phyloP scores from a whole-genome alignment of 2,329 filamentous ascomycete species.

The Berkeleyomyces basicola region DNA sequence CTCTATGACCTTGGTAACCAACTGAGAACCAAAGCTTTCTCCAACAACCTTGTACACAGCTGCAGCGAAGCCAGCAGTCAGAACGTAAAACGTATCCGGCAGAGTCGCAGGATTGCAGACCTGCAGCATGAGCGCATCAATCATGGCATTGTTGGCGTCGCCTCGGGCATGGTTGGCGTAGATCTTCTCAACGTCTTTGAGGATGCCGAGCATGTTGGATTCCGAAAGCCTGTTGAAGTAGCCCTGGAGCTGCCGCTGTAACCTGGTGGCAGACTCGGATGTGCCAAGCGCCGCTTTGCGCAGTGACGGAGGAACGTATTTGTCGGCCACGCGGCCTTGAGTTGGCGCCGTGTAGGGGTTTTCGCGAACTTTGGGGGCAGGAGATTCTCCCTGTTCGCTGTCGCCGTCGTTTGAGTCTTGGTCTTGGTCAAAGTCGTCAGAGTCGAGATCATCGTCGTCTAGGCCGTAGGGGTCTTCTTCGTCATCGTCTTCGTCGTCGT shows the following conservation, averaged over 20 bases:
- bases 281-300: conserved; percentile 46
- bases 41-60: conserved; percentile 78
- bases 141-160: conserved; percentile 65
- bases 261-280: conserved; percentile 43
- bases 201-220: conserved; percentile 69
- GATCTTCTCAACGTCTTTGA: conserved; percentile 65
- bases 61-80: conserved; percentile 78
- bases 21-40: conserved; percentile 74
- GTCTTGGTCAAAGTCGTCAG: conserved; percentile 16
- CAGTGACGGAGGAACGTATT: conserved; percentile 82
- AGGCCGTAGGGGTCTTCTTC: background rate
- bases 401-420: conserved; percentile 13
- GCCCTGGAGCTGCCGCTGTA: conserved; percentile 72
- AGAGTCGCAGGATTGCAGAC: conserved; percentile 63
- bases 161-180: conserved; percentile 78
- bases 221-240: conserved; percentile 87
- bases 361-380: conserved; percentile 36
- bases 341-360: conserved; percentile 77
- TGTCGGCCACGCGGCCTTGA: conserved; percentile 32
- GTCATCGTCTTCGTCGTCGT: background rate
- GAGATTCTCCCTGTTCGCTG: conserved; percentile 22
- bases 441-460: conserved; percentile 14
- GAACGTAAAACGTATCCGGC: conserved; percentile 76
- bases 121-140: conserved; percentile 62
- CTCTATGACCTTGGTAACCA: conserved; percentile 62